A percentile compares a stretch with the other conserved stretches of the same genome.
Evolutionary conservation across 352 stramenopile species (phyloP).

Genomic region (Pythium aquatile): DNA sequence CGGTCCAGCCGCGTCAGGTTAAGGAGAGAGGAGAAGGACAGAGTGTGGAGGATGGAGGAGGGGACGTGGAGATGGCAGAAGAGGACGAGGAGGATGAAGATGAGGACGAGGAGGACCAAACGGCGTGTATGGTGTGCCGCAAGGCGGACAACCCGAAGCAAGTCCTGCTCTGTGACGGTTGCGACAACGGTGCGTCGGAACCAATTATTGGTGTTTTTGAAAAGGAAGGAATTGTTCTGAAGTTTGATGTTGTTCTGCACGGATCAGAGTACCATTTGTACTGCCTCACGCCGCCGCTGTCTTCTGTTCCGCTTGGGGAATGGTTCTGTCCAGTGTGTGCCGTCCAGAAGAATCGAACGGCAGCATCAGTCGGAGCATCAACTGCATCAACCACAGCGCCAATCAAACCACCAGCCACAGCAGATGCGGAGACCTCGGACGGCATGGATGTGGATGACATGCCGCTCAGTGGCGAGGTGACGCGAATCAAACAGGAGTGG

Average conservation of each 20-base stretch:
- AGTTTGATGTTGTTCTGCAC: neutral
- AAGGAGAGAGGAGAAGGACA: no score
- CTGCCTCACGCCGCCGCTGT: conserved; percentile 52
- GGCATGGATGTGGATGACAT: conserved; percentile 21
- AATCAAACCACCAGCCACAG: neutral
- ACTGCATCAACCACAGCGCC: neutral
- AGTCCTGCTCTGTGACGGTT: conserved; percentile 58
- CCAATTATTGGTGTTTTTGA: neutral
- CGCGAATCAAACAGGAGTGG: conserved; percentile 20
- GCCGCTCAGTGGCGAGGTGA: conserved; percentile 4
- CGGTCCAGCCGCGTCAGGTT: no score
- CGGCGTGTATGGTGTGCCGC: conserved; percentile 44
- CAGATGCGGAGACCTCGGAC: neutral
- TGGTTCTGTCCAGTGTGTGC: conserved; percentile 62
- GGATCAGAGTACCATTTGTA: conserved; percentile 53
- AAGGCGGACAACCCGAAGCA: conserved; percentile 37
- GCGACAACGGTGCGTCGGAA: conserved; percentile 32
- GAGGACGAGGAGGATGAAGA: conserved; percentile 6
- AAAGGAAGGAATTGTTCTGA: neutral
- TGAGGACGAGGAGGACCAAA: conserved; percentile 27
- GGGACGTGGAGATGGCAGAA: conserved; percentile 11
- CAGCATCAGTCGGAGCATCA: neutral
- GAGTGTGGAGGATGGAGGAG: neutral
- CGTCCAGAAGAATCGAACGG: neutral
- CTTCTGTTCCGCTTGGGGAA: conserved; percentile 37